phyloP scores from a whole-genome alignment of 306 rosid species.

The Quercus ilex region DNA sequence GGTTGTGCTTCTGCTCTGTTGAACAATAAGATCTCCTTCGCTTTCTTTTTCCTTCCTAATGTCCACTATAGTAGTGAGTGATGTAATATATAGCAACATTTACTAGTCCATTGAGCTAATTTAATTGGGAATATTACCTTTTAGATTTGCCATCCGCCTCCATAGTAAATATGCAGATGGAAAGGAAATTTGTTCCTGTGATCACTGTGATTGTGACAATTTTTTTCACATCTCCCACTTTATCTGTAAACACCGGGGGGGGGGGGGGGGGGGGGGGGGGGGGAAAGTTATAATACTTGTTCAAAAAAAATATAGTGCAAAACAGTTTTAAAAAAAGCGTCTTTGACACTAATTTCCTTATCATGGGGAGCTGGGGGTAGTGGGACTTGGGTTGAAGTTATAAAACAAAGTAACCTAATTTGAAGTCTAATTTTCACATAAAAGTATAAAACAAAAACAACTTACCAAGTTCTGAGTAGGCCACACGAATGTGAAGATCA shows the following conservation, averaged over 20 bases:
- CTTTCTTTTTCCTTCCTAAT: not conserved
- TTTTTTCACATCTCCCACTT: not conserved
- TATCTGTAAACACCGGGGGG: not conserved
- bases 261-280: too few relatives aligned
- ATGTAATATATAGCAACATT: not conserved
- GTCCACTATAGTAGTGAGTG: not conserved
- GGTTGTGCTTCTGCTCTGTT: not conserved
- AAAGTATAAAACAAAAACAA: too few relatives aligned
- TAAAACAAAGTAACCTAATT: not conserved
- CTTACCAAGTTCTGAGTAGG: slow-evolving; percentile 40
- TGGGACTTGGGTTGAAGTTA: not conserved
- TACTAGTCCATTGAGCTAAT: not conserved
- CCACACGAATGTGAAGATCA: slow-evolving; percentile 36
- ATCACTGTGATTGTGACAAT: slow-evolving; percentile 6
- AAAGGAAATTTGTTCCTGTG: not conserved
- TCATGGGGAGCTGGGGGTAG: not conserved
- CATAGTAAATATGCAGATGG: not conserved
- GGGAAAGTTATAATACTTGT: not conserved
- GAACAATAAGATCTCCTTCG: not conserved
- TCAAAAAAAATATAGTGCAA: not conserved
- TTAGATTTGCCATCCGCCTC: not conserved
- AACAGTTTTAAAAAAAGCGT: not conserved
- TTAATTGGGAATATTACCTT: slow-evolving; percentile 6
- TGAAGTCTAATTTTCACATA: not conserved
- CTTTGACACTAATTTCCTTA: not conserved